phyloP scores from a whole-genome alignment of 2,329 filamentous ascomycete species.

The Macrophomina phaseolina region DNA sequence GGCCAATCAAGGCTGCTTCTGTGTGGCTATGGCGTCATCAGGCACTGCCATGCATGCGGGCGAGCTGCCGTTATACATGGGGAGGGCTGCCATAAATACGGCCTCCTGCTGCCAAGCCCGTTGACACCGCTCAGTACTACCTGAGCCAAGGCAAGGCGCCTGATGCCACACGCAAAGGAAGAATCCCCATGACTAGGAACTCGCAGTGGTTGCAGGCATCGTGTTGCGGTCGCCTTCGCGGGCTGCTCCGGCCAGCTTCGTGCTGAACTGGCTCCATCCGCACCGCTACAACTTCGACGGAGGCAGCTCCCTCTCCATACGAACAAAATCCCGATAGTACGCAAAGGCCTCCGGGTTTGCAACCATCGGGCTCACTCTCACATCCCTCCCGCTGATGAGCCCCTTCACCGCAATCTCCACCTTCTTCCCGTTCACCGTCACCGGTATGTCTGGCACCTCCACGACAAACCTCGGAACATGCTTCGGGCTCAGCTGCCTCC shows the following conservation, averaged over 20 bases:
- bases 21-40: no score
- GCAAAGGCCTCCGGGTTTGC: conserved; percentile 77
- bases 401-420: conserved; percentile 85
- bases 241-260: not conserved
- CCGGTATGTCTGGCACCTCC: conserved; percentile 80
- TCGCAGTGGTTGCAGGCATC: no score
- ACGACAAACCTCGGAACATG: conserved; percentile 82
- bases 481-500: conserved; percentile 68
- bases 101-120: no score
- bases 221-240: no score
- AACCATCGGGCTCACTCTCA: conserved; percentile 78
- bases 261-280: not conserved
- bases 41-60: no score
- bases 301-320: conserved; percentile 59
- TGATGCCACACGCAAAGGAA: no score
- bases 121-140: no score
- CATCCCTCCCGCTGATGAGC: conserved; percentile 75
- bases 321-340: conserved; percentile 80
- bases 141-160: no score
- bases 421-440: conserved; percentile 85
- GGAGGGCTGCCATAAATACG: no score
- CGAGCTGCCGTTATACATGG: no score
- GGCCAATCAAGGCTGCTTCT: no score
- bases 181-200: no score
- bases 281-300: not conserved